Conservation (phyloP, 495 filamentous ascomycete genomes). For the Penicillium tannophilum region DNA sequence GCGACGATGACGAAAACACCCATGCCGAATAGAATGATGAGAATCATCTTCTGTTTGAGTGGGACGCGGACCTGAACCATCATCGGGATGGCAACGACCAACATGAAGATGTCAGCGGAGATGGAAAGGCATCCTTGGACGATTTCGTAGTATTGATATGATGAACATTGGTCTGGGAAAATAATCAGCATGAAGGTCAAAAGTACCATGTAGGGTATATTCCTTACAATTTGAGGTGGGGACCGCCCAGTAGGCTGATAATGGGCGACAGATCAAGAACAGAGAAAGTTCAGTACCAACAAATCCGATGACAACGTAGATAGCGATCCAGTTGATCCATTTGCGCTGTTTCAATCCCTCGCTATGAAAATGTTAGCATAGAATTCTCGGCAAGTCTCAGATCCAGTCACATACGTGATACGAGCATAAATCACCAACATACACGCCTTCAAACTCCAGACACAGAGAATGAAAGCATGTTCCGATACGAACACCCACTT, state of each 20-base stretch:
- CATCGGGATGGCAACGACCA: slow-evolving; percentile 63
- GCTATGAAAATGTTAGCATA: slow-evolving; percentile 21
- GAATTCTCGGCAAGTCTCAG: neutral
- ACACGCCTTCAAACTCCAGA: slow-evolving; percentile 55
- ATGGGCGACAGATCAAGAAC: slow-evolving; percentile 63
- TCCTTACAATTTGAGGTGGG: slow-evolving; percentile 38
- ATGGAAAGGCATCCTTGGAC: slow-evolving; percentile 60
- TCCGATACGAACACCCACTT: slow-evolving; percentile 62
- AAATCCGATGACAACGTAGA: slow-evolving; percentile 60
- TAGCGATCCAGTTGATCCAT: slow-evolving; percentile 48
- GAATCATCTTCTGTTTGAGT: slow-evolving; percentile 56
- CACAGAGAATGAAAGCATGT: slow-evolving; percentile 51
- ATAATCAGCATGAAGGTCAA: neutral
- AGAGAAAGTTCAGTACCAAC: slow-evolving; percentile 63
- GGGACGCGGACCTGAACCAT: slow-evolving; percentile 60
- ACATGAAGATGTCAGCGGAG: slow-evolving; percentile 66
- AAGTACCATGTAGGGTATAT: neutral
- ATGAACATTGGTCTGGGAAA: slow-evolving; percentile 47
- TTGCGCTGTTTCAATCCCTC: slow-evolving; percentile 42
- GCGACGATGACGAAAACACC: slow-evolving; percentile 70
- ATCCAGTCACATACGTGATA: slow-evolving; percentile 42
- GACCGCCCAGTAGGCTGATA: slow-evolving; percentile 63
- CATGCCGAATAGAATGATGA: slow-evolving; percentile 55
- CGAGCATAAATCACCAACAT: slow-evolving; percentile 59
- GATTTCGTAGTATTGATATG: slow-evolving; percentile 55